Conservation (phyloP, 495 filamentous ascomycete genomes). For the Bryoglossum gracile region DNA sequence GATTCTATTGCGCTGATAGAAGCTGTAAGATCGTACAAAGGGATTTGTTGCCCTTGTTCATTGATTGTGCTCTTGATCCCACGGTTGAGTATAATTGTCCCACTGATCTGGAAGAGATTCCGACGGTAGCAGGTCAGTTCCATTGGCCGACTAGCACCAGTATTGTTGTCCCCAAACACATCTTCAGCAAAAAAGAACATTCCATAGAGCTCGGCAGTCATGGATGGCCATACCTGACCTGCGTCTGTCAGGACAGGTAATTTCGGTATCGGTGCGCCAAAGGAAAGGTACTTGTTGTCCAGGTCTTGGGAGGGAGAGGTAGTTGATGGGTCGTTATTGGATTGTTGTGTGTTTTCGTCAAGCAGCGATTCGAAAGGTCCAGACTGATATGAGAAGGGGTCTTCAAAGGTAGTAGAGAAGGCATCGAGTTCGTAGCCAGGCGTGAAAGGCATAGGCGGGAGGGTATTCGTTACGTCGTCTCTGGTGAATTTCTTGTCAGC, state of each 20-base stretch:
- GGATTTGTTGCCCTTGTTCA: slow-evolving; percentile 68
- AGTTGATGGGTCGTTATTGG: slow-evolving; percentile 36
- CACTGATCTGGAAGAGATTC: slow-evolving; percentile 85
- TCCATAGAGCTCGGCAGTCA: slow-evolving; percentile 81
- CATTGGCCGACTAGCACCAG: slow-evolving; percentile 49
- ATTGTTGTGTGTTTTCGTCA: slow-evolving; percentile 18
- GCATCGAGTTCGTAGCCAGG: slow-evolving; percentile 46
- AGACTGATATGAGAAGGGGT: slow-evolving; percentile 66
- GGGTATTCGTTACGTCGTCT: slow-evolving; percentile 33
- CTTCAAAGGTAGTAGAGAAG: slow-evolving; percentile 57
- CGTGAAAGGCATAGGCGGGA: slow-evolving; percentile 44
- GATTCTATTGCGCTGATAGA: slow-evolving; percentile 83
- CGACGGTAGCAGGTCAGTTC: slow-evolving; percentile 90
- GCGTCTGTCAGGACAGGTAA: slow-evolving; percentile 60
- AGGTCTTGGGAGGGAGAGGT: slow-evolving; percentile 41
- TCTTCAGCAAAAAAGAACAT: slow-evolving; percentile 93
- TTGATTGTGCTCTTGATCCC: slow-evolving; percentile 66
- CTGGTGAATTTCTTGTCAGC: slow-evolving; percentile 12
- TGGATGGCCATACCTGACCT: slow-evolving; percentile 43
- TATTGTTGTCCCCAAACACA: slow-evolving; percentile 42
- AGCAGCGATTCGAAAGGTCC: too few relatives aligned
- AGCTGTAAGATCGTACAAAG: slow-evolving; percentile 66
- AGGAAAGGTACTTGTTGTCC: slow-evolving; percentile 75
- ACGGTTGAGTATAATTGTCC: slow-evolving; percentile 69
- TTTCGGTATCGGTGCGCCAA: slow-evolving; percentile 61